Conservation (phyloP, 257 asterid species). For the Perilla frutescens region DNA sequence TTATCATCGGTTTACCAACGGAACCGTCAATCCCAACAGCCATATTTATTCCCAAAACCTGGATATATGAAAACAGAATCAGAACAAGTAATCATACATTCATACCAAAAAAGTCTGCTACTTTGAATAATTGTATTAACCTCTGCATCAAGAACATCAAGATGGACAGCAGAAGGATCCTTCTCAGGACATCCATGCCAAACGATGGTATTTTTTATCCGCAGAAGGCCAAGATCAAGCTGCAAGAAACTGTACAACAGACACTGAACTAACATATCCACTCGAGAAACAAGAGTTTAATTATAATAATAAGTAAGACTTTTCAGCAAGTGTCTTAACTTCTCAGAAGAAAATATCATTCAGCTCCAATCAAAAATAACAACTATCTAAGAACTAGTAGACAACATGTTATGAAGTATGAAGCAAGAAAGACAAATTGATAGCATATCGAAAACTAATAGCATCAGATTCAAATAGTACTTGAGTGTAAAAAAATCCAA, state of each 20-base stretch:
- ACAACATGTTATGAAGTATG: constrained; percentile 24
- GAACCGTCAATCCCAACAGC: constrained; percentile 86
- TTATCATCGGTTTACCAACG: constrained; percentile 88
- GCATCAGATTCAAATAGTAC: constrained; percentile 10
- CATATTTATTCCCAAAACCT: constrained; percentile 94
- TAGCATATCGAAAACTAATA: constrained; percentile 5
- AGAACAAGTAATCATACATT: constrained; percentile 26
- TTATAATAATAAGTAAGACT: background rate
- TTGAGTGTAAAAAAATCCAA: constrained; percentile 12
- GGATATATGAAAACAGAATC: constrained; percentile 41
- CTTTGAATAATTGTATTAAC: constrained; percentile 43
- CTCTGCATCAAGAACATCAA: constrained; percentile 97
- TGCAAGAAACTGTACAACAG: constrained; percentile 85
- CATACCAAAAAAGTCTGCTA: constrained; percentile 11
- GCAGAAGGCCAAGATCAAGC: constrained; percentile 97
- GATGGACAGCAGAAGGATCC: constrained; percentile 96
- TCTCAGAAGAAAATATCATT: constrained; percentile 5
- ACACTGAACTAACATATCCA: constrained; percentile 32
- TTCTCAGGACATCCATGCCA: constrained; percentile 92
- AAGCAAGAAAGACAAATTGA: constrained; percentile 20
- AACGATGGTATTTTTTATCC: constrained; percentile 70
- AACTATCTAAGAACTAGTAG: background rate
- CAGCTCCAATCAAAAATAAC: constrained; percentile 21
- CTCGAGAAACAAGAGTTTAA: background rate
- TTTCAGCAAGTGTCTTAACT: constrained; percentile 1